Conservation (phyloP, 108 stramenopile species). For the Ochromonas danica region DNA sequence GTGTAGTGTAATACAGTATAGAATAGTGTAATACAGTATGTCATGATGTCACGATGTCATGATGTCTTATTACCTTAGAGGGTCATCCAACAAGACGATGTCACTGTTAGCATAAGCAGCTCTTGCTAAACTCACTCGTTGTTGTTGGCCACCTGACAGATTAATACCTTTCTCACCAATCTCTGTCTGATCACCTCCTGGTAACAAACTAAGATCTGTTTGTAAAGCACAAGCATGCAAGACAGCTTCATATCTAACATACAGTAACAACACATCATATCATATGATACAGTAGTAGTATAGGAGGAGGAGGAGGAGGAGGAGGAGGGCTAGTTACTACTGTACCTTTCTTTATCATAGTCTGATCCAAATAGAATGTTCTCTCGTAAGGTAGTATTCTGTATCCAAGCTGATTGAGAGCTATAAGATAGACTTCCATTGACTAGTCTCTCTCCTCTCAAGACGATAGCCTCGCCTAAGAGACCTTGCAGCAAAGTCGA, state of each 20-base stretch:
- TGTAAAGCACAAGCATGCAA: conserved; percentile 75
- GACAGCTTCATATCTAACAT: conserved; percentile 74
- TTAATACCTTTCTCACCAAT: conserved; percentile 85
- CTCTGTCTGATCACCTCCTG: conserved; percentile 90
- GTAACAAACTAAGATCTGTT: conserved; percentile 78
- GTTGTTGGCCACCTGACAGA: conserved; percentile 85
- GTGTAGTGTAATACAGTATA: not conserved
- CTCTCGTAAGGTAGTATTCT: conserved; percentile 55
- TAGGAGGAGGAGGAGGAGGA: too few relatives aligned
- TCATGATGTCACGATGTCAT: too few relatives aligned
- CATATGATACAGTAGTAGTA: too few relatives aligned
- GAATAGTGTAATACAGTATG: not conserved
- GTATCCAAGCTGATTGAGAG: conserved; percentile 49
- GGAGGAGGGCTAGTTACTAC: conserved; percentile 43
- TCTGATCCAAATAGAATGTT: conserved; percentile 63
- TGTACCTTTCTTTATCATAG: conserved; percentile 43
- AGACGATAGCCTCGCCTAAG: conserved; percentile 14
- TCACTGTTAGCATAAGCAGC: conserved; percentile 71
- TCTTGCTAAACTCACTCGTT: conserved; percentile 59
- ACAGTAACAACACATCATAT: too few relatives aligned
- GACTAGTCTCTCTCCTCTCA: not conserved
- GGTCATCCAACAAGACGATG: conserved; percentile 32
- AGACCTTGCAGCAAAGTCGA: not conserved
- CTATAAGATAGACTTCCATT: conserved; percentile 5
- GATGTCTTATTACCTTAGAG: conserved; percentile 10